Base-by-base conservation (phyloP, 441 rosid genomes). In the Macaranga tanarius region DNA sequence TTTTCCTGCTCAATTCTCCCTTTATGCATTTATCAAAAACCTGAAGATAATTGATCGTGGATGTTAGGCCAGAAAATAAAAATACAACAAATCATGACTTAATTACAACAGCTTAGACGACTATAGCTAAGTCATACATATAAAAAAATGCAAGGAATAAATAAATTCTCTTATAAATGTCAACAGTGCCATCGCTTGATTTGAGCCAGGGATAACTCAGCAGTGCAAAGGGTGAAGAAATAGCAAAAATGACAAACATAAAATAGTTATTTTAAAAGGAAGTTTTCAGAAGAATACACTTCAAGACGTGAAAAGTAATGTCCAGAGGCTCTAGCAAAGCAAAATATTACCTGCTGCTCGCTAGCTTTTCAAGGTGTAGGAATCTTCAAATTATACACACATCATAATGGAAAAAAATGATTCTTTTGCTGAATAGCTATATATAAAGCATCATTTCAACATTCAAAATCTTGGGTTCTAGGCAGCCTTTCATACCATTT, bases 21-120 rank as follows among this genome's bases (percentile, higher is more conserved):
- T 86, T 96, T 81, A 96, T 88, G 77, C 99, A 96, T 72, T 71
- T 87, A 80, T 85, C 84, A 70, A 96, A 96, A 75, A 96, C 97
- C 99, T 96, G 88, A 71, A 70, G 73, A 73, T 20, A 66, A 74
- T 15, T 44, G 38, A 7, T 65, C 22, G 65, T 34, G 62, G 61
- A 75, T 47, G 54, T 75, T 25, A 84, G 81, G 56, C 66, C 56
- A 54, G 48, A 62, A 28, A 42, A 67, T 71, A 34, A 71, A 50
- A 58, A 70, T 38, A 68, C 15, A 55, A 55, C 5, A 60, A 23
- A 11, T 15, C 20, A 31, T 54, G 31, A 62, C 34, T 68, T 42
- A 52, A 75, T 5, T 38, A 62, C 50, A 52, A 65, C 40, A 40
- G 51, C 40, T 19, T 2, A n/a, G 20, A 28, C 11, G 44, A 58